Evolutionary conservation across 192 early-diverging fungal species (phyloP), one percentile per base, ranked within the genome.

Genomic region (Pilaira anomala): DNA sequence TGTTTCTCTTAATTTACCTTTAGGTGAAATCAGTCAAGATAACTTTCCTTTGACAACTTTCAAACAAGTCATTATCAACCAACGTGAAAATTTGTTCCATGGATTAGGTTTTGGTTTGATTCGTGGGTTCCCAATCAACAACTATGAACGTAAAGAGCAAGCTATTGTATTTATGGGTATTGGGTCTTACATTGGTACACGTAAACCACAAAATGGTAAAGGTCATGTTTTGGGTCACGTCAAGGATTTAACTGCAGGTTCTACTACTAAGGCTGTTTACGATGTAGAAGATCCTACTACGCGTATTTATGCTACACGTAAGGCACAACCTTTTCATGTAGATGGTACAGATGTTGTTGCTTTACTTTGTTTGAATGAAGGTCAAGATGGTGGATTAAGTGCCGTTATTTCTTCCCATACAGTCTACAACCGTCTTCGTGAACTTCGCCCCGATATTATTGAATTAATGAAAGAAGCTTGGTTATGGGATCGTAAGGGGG

Each of bases 401-500:
- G 75, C 67, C 0, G 52, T 76, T 13, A 65, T 74, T 21, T 76
- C 75, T 9, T 76, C 75, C 16, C 75, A 75, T 30, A 76, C 75
- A 3, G 56, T 76, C n/a, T 76, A 74, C 45, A 76, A 73, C 56
- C 57, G 62, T 21, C 60, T 76, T 7, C 62, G 60, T 12, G 65
- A 63, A 22, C 45, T 53, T 2, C 65, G 75, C 4, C 67, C 66
- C 2, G 75, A 76, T 65, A 65, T 76, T 19, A 46, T 70, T 11
- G 61, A 68, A 19, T 39, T 68, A 13, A 45, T 76, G 19, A 73
- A 72, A 25, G 25, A 64, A 28, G 14, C 62, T 24, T 76, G 70
- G 71, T 62, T 66, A n/a, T 76, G 75, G 75, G 75, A 76, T 26
- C 59, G 67, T 24, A 76, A 76, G 42, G 63, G 63, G 24, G 75